Conservation (phyloP, 441 rosid genomes). For the Arabidopsis hybrid region DNA sequence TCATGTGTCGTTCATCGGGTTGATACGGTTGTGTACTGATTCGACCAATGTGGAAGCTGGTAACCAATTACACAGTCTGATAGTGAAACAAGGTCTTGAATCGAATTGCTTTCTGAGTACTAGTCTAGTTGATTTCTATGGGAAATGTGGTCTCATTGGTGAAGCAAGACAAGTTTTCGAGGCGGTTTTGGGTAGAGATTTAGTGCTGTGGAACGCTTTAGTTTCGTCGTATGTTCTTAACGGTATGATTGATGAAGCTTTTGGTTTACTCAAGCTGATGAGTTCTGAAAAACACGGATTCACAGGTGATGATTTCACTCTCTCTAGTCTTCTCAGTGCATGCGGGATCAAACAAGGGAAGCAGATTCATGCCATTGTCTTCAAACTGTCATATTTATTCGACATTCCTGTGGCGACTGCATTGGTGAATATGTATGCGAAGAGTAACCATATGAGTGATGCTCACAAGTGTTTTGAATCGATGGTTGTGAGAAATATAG, state of each 20-base stretch:
- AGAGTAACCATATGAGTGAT: conserved; percentile 51
- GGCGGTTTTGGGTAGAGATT: conserved; percentile 50
- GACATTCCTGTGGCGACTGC: conserved; percentile 66
- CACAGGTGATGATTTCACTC: conserved; percentile 52
- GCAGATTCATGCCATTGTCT: conserved; percentile 59
- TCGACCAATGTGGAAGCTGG: conserved; percentile 50
- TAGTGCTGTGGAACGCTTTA: conserved; percentile 69
- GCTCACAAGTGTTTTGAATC: conserved; percentile 58
- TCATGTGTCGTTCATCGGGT: conserved; percentile 58
- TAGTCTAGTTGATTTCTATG: conserved; percentile 66
- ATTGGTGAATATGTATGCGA: conserved; percentile 66
- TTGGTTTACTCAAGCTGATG: conserved; percentile 56
- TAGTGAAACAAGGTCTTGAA: conserved; percentile 57
- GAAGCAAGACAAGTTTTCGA: conserved; percentile 60
- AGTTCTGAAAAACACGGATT: conserved; percentile 37
- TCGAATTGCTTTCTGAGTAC: conserved; percentile 51
- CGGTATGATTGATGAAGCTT: conserved; percentile 54
- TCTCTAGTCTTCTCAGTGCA: conserved; percentile 63
- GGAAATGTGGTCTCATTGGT: conserved; percentile 61
- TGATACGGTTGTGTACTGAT: conserved; percentile 59
- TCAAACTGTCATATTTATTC: conserved; percentile 52
- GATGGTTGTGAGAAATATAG: conserved; percentile 61
- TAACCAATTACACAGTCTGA: conserved; percentile 57
- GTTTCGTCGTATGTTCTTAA: conserved; percentile 61
- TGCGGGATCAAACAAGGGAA: conserved; percentile 56